Conservation (phyloP, 768 basidiomycete species). For the Postia placenta region DNA sequence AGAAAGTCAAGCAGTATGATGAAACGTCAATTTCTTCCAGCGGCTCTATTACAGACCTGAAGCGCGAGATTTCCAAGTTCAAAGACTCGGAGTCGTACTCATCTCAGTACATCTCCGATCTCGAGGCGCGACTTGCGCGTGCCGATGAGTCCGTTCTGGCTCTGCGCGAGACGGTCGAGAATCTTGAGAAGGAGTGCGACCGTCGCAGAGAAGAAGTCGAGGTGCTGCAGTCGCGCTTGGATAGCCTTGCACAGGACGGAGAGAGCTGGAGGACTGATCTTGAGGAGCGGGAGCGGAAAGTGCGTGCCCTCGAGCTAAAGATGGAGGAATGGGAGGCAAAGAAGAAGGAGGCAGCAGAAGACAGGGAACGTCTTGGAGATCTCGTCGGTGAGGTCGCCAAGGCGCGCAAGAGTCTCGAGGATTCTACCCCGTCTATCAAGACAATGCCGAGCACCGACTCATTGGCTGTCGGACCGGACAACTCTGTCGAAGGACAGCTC, state of each 20-base stretch:
- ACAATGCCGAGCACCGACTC: constrained; percentile 20
- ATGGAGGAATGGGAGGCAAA: constrained; percentile 75
- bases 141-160: constrained; percentile 72
- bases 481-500: constrained; percentile 54
- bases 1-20: constrained; percentile 81
- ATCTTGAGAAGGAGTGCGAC: constrained; percentile 71
- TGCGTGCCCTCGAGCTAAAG: constrained; percentile 71
- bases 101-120: constrained; percentile 74
- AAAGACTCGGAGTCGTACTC: constrained; percentile 73
- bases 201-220: constrained; percentile 67
- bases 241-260: constrained; percentile 63
- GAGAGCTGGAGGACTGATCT: constrained; percentile 82
- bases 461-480: constrained; percentile 26
- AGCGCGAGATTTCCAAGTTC: constrained; percentile 73
- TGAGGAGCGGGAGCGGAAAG: constrained; percentile 72
- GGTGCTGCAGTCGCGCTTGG: constrained; percentile 64
- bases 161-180: constrained; percentile 67
- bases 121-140: constrained; percentile 75
- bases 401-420: constrained; percentile 63
- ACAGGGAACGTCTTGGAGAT: constrained; percentile 57
- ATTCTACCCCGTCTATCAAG: constrained; percentile 24
- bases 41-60: constrained; percentile 77
- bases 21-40: constrained; percentile 73
- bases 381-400: constrained; percentile 67
- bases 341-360: constrained; percentile 60